Evolutionary conservation across 1,284 basidiomycete species (phyloP).

Genomic region (Puccinia hordei): DNA sequence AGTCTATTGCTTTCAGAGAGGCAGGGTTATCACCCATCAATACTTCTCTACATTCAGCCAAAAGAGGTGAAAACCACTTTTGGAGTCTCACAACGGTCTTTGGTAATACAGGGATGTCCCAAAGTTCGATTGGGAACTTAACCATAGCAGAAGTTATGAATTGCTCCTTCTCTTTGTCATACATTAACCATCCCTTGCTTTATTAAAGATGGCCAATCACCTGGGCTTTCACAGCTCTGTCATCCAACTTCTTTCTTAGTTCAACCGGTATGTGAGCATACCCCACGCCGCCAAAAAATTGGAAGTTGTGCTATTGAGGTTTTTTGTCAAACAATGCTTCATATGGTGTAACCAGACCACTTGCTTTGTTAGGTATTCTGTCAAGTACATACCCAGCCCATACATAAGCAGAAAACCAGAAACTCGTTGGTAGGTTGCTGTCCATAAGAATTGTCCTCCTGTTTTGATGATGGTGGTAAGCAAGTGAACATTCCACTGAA

Average conservation of each 20-base stretch:
- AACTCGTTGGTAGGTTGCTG: background rate
- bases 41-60: too few relatives aligned
- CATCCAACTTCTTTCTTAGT: too few relatives aligned
- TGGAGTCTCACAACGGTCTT: too few relatives aligned
- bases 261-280: background rate
- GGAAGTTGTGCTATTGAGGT: background rate
- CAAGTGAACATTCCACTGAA: background rate
- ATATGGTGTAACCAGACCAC: too few relatives aligned
- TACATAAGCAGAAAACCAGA: background rate
- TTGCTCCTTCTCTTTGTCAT: background rate
- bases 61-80: too few relatives aligned
- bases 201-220: background rate
- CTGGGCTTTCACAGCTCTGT: background rate
- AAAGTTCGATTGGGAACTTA: background rate
- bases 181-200: constrained; percentile 18
- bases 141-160: background rate
- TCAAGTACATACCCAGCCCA: too few relatives aligned
- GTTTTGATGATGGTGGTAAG: too few relatives aligned
- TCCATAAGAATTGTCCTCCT: background rate
- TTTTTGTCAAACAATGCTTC: too few relatives aligned
- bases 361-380: too few relatives aligned
- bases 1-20: too few relatives aligned
- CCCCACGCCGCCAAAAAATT: background rate
- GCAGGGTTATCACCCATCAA: too few relatives aligned
- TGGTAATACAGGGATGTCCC: too few relatives aligned